Evolutionary conservation across 768 basidiomycete species (phyloP).

Genomic region (Kwoniella bestiolae): DNA sequence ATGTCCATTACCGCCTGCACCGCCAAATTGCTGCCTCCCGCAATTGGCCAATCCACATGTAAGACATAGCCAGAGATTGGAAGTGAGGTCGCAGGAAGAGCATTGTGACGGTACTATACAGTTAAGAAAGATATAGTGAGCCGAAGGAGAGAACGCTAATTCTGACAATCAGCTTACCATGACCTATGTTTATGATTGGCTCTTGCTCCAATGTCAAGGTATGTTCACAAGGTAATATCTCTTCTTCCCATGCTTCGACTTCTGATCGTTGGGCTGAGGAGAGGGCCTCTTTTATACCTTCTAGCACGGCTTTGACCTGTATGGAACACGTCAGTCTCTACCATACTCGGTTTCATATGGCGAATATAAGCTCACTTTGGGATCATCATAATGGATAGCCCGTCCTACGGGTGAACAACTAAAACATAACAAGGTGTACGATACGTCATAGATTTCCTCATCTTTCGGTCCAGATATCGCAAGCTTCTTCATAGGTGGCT

Average conservation of each 20-base stretch:
- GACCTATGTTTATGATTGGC: slow-evolving; percentile 38
- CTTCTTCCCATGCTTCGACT: slow-evolving; percentile 98
- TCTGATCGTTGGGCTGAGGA: slow-evolving; percentile 91
- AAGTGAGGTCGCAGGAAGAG: slow-evolving; percentile 77
- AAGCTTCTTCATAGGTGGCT: slow-evolving; percentile 85
- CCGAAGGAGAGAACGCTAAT: too few relatives aligned
- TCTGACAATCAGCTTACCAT: slow-evolving; percentile 43
- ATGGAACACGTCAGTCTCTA: slow-evolving; percentile 9
- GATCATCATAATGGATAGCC: slow-evolving; percentile 39
- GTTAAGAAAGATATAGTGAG: too few relatives aligned
- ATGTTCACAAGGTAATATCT: slow-evolving; percentile 85
- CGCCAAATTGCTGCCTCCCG: slow-evolving; percentile 82
- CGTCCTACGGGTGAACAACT: slow-evolving; percentile 61
- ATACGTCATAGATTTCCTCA: slow-evolving; percentile 81
- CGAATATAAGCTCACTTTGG: slow-evolving; percentile 29
- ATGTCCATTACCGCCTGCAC: slow-evolving; percentile 83
- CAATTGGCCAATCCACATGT: slow-evolving; percentile 89
- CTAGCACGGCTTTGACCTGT: slow-evolving; percentile 66
- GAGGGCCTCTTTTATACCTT: slow-evolving; percentile 75
- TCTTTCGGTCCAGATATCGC: slow-evolving; percentile 78
- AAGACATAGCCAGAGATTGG: slow-evolving; percentile 94
- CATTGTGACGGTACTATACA: slow-evolving; percentile 76
- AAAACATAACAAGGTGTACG: slow-evolving; percentile 75
- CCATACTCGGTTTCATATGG: neutral
- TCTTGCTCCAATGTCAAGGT: slow-evolving; percentile 65